Evolutionary conservation across 495 filamentous ascomycete species (phyloP), one percentile per base, ranked within the genome.

Genomic region (Daldinia concentrica): DNA sequence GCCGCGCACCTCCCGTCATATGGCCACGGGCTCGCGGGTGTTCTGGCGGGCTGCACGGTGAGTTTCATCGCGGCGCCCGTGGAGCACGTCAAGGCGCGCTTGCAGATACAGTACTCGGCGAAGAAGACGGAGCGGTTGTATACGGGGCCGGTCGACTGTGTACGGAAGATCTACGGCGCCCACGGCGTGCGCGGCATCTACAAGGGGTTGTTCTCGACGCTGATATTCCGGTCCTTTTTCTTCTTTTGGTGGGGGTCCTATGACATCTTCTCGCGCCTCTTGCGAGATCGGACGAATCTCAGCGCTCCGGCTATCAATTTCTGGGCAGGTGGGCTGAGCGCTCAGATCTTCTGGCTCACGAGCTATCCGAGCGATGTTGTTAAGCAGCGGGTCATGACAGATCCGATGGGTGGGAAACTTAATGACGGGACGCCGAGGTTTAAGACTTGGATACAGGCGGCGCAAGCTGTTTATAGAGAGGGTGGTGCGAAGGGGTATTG

Each of bases 221-320:
- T 98, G 32, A 73, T 99, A 57, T 98, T 98, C 82, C 87, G 95
- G 24, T 88, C 90, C 5, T 96, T 93, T 80, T 99, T 99, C 85
- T 97, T 97, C 86, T 95, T 91, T 82, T 97, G 93, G 95, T 99
- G 95, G 95, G 91, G 90, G 11, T 90, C 88, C 37, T 99, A 99
- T 80, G 94, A 97, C 69, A 58, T 97, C 19, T 84, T 98, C 63
- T 92, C 92, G 15, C 83, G 88, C 19, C 77, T 85, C 64, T 82
- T 99, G 75, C 79, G 85, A 41, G 79, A 87, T 24, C 82, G 87
- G 54, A 97, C 93, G 15, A 81, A 55, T n/a, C 81, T 97, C 63
- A 92, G 91, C 19, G 87, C 89, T 0, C 93, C 94, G 6, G 88
- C 88, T 1, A 85, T 98, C 70, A 98, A 98, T 75, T 99, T 99